phyloP scores from a whole-genome alignment of 140 eudicot species.

The Oenanthe javanica region DNA sequence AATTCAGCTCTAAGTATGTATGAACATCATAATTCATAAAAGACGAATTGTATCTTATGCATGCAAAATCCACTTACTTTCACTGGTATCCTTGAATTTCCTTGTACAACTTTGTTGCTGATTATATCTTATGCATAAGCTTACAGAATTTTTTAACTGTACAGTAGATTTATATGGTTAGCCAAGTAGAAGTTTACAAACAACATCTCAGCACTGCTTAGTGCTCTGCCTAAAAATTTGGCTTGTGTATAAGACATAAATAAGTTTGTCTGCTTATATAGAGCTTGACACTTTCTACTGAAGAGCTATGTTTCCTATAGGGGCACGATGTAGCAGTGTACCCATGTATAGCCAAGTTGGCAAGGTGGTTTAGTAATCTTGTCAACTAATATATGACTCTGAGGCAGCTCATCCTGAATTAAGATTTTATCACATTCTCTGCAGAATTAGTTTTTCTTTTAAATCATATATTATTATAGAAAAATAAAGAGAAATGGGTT shows the following conservation, averaged over 20 bases:
- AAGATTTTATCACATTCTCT: not conserved
- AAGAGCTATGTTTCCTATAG: not conserved
- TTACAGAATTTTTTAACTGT: not conserved
- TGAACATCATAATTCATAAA: not conserved
- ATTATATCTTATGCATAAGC: not conserved
- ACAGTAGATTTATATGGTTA: not conserved
- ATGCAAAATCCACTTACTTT: not conserved
- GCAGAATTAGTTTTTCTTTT: not conserved
- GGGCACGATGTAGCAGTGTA: not conserved
- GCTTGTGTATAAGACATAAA: not conserved
- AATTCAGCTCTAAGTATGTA: not conserved
- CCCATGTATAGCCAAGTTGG: not conserved
- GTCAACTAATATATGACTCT: not conserved
- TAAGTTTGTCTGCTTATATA: not conserved
- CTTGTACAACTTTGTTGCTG: not conserved
- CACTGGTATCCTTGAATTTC: not conserved
- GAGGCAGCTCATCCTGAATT: not conserved
- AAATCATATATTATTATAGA: not conserved
- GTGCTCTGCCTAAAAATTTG: not conserved
- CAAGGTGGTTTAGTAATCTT: slow-evolving; percentile 1
- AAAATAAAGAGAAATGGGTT: not conserved
- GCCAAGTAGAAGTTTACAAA: not conserved
- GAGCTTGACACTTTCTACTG: not conserved
- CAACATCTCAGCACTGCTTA: not conserved
- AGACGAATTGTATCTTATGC: not conserved